These are phyloP conservation scores for Fonsecaea pugnacius DNA, from an alignment of 2,329 filamentous ascomycete species.

Conservation along the genomic window DNA sequence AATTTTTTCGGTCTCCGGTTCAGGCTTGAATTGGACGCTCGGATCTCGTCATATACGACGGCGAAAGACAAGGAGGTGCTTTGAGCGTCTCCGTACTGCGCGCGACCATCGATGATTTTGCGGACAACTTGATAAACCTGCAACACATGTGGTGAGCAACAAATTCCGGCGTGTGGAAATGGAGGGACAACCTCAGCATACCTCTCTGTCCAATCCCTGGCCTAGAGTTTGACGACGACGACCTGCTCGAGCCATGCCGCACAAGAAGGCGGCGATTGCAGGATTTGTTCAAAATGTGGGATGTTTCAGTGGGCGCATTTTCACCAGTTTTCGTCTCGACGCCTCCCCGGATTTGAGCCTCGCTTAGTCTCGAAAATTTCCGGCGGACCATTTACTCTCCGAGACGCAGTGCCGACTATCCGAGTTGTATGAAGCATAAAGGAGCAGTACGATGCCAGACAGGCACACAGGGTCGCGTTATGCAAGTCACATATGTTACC, in stretches of 20 bases:
- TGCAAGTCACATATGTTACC: too few relatives aligned
- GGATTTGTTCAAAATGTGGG: neutral
- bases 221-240: conserved; percentile 55
- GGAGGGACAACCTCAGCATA: conserved; percentile 36
- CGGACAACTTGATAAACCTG: conserved; percentile 77
- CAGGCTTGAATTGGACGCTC: conserved; percentile 82
- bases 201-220: conserved; percentile 67
- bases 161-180: neutral
- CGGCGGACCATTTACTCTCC: conserved; percentile 2
- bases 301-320: neutral
- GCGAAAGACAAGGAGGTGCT: conserved; percentile 57
- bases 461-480: too few relatives aligned
- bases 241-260: conserved; percentile 45
- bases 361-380: neutral
- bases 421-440: neutral
- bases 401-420: neutral
- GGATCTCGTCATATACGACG: conserved; percentile 76
- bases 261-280: neutral
- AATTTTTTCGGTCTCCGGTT: conserved; percentile 79
- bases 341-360: neutral
- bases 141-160: neutral
- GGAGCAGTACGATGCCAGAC: too few relatives aligned
- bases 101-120: conserved; percentile 72
- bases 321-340: neutral
- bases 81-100: conserved; percentile 53